These are phyloP conservation scores for Myriosclerotinia duriaeana DNA, from an alignment of 2,329 filamentous ascomycete genomes.

Conservation along the genomic window DNA sequence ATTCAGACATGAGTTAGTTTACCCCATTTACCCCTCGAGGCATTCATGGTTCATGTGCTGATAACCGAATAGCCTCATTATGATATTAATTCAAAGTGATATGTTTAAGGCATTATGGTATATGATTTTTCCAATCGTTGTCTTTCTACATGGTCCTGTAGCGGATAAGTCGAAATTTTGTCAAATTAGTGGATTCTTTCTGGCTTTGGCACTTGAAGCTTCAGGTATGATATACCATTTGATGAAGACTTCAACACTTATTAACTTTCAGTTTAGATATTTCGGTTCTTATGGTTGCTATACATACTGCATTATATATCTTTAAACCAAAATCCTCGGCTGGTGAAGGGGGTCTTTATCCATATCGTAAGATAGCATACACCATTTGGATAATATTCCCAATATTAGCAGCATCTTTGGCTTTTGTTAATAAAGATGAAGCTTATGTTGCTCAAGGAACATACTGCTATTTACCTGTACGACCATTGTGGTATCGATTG, in stretches of 20 bases:
- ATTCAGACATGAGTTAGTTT: slow-evolving; percentile 69
- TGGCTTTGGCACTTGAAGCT: slow-evolving; percentile 65
- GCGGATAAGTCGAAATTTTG: slow-evolving; percentile 57
- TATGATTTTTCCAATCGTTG: slow-evolving; percentile 61
- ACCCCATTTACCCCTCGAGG: neutral
- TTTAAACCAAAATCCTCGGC: slow-evolving; percentile 53
- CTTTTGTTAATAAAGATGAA: slow-evolving; percentile 56
- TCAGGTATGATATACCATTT: slow-evolving; percentile 47
- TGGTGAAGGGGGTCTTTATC: slow-evolving; percentile 65
- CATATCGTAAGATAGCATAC: slow-evolving; percentile 62
- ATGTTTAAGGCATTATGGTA: slow-evolving; percentile 69
- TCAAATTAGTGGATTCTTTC: slow-evolving; percentile 67
- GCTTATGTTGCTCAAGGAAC: slow-evolving; percentile 64
- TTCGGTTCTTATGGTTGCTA: slow-evolving; percentile 68
- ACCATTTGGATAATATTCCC: slow-evolving; percentile 58
- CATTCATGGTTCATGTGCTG: slow-evolving; percentile 21
- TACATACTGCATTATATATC: slow-evolving; percentile 72
- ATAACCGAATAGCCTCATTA: slow-evolving; percentile 58
- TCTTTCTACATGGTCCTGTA: slow-evolving; percentile 54
- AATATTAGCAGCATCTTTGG: slow-evolving; percentile 57
- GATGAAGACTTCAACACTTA: neutral
- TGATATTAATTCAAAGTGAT: slow-evolving; percentile 71
- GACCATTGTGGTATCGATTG: slow-evolving; percentile 67
- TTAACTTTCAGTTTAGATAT: slow-evolving; percentile 51
- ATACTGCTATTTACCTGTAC: slow-evolving; percentile 67